phyloP scores from a whole-genome alignment of 495 filamentous ascomycete genomes.

The Friedmanniomyces simplex region DNA sequence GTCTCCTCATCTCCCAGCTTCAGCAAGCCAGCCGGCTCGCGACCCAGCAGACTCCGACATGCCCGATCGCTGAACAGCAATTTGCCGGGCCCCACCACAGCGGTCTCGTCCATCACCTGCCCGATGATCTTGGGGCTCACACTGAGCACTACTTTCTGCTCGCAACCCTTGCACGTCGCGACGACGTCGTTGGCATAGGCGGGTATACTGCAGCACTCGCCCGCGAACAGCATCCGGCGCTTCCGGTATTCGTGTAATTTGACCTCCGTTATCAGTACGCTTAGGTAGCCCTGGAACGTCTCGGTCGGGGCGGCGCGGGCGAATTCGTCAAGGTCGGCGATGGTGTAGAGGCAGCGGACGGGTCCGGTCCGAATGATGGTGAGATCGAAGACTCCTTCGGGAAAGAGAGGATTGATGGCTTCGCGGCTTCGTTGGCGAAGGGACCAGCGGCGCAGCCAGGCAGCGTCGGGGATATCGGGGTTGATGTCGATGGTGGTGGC shows the following conservation, averaged over 20 bases:
- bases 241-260: slow-evolving; percentile 38
- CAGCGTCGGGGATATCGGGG: slow-evolving; percentile 45
- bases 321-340: slow-evolving; percentile 53
- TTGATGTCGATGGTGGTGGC: slow-evolving; percentile 48
- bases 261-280: slow-evolving; percentile 45
- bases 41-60: slow-evolving; percentile 44
- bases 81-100: slow-evolving; percentile 37
- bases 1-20: slow-evolving; percentile 24
- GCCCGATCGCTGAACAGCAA: slow-evolving; percentile 42
- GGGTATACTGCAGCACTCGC: slow-evolving; percentile 50
- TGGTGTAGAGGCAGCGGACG: slow-evolving; percentile 42
- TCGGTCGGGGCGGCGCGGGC: slow-evolving; percentile 20
- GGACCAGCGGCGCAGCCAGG: slow-evolving; percentile 46
- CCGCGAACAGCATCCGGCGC: slow-evolving; percentile 42
- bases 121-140: slow-evolving; percentile 49
- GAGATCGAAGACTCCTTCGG: slow-evolving; percentile 42
- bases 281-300: slow-evolving; percentile 49
- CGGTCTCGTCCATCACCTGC: slow-evolving; percentile 47
- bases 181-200: slow-evolving; percentile 41
- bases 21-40: slow-evolving; percentile 30
- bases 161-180: slow-evolving; percentile 45
- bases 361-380: slow-evolving; percentile 36
- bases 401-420: slow-evolving; percentile 43
- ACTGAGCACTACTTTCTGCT: slow-evolving; percentile 32
- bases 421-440: slow-evolving; percentile 42